phyloP scores from a whole-genome alignment of 495 filamentous ascomycete species.

The Filosporella fistucella region DNA sequence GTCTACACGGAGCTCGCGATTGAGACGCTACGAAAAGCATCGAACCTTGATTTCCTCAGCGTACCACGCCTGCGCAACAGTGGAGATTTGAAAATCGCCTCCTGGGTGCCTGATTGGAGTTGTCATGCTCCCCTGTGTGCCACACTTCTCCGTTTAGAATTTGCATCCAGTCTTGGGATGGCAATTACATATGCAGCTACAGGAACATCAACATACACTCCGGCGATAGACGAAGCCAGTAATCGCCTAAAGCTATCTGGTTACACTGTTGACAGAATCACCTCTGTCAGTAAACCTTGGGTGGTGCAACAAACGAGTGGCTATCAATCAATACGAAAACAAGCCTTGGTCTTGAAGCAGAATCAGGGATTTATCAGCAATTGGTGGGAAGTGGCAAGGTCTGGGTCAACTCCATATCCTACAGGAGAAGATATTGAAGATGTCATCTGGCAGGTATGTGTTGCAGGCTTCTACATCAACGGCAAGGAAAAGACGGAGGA shows the following conservation, averaged over 20 bases:
- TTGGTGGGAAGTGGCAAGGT: not conserved
- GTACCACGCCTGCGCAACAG: not conserved
- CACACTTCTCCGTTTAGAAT: not conserved
- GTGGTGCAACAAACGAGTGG: not conserved
- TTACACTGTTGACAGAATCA: conserved; percentile 2
- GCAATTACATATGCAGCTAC: not conserved
- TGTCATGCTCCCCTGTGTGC: not conserved
- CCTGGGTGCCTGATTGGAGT: conserved; percentile 1
- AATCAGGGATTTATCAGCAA: conserved; percentile 1
- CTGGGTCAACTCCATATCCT: not conserved
- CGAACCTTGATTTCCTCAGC: not conserved
- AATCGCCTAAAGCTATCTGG: not conserved
- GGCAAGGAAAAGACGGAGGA: not conserved
- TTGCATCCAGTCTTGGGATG: not conserved
- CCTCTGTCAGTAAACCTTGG: not conserved
- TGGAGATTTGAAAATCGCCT: not conserved
- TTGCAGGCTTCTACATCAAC: not conserved
- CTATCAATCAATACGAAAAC: not conserved
- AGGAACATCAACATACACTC: not conserved
- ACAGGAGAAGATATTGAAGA: not conserved
- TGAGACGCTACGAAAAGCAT: not conserved
- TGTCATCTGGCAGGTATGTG: not conserved
- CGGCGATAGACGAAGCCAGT: not conserved
- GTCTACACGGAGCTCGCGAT: not conserved
- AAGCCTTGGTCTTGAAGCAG: not conserved